These are phyloP conservation scores for Ophiostoma himal-ulmi DNA, from an alignment of 2,329 filamentous ascomycete genomes.

Conservation along the genomic window DNA sequence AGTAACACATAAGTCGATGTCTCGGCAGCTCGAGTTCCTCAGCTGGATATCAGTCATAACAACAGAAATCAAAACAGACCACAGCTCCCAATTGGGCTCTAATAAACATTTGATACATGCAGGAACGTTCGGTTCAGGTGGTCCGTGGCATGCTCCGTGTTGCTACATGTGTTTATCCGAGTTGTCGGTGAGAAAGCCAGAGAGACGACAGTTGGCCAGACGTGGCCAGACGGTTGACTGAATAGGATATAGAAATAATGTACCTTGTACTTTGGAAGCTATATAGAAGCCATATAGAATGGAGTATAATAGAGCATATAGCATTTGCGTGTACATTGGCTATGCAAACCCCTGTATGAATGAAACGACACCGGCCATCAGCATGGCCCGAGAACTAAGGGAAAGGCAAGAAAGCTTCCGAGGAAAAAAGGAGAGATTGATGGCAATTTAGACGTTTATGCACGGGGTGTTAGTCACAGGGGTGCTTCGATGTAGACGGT, in stretches of 20 bases:
- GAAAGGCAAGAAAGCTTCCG: no score
- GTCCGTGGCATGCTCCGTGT: background rate
- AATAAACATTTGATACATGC: background rate
- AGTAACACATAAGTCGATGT: background rate
- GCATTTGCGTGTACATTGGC: background rate
- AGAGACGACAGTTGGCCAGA: background rate
- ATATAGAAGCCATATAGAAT: no score
- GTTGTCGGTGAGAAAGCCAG: background rate
- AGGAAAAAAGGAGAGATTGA: background rate
- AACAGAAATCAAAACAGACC: background rate
- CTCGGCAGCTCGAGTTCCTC: background rate
- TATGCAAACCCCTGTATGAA: background rate
- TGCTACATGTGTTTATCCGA: background rate
- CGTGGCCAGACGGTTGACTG: background rate
- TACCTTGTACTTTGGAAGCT: no score
- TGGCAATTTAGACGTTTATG: background rate
- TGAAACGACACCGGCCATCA: background rate
- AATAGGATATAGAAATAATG: background rate
- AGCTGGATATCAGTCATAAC: background rate
- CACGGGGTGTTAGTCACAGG: background rate
- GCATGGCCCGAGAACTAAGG: background rate
- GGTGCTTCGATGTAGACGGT: background rate
- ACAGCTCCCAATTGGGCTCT: background rate
- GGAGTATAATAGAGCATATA: background rate
- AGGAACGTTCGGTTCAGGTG: background rate